Conservation (phyloP, 2,329 filamentous ascomycete species). For the Penicillium capsulatum region DNA sequence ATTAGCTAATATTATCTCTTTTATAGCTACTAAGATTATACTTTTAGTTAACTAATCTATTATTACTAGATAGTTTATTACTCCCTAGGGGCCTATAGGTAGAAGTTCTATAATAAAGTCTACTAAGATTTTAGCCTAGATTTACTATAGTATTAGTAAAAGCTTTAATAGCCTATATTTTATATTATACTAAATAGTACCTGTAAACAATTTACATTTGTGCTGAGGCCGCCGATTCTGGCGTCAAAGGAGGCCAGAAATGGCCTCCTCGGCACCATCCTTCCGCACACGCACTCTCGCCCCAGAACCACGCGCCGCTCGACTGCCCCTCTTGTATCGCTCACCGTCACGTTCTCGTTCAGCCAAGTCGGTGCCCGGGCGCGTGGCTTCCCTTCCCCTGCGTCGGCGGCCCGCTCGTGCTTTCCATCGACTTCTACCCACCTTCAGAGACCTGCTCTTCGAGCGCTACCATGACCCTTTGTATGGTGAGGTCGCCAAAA, state of each 20-base stretch:
- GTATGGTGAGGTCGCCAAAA: conserved; percentile 5
- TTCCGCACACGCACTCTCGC: conserved; percentile 8
- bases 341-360: conserved; percentile 5
- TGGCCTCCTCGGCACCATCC: conserved; percentile 13
- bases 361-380: conserved; percentile 1
- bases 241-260: conserved; percentile 11
- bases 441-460: conserved; percentile 3
- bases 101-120: too few relatives aligned
- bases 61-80: too few relatives aligned
- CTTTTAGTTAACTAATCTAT: too few relatives aligned
- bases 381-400: conserved; percentile 4
- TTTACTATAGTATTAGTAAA: too few relatives aligned
- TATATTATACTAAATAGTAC: too few relatives aligned
- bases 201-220: conserved; percentile 16
- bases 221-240: conserved; percentile 12
- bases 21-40: too few relatives aligned
- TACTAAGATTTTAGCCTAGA: too few relatives aligned
- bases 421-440: conserved; percentile 9
- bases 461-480: conserved; percentile 6
- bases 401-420: not conserved
- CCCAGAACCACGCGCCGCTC: conserved; percentile 7
- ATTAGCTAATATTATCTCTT: too few relatives aligned
- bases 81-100: too few relatives aligned
- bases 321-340: conserved; percentile 4
- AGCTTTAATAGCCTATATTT: too few relatives aligned